Conservation (phyloP, 2,329 filamentous ascomycete species). For the Trichoderma polysporum region DNA sequence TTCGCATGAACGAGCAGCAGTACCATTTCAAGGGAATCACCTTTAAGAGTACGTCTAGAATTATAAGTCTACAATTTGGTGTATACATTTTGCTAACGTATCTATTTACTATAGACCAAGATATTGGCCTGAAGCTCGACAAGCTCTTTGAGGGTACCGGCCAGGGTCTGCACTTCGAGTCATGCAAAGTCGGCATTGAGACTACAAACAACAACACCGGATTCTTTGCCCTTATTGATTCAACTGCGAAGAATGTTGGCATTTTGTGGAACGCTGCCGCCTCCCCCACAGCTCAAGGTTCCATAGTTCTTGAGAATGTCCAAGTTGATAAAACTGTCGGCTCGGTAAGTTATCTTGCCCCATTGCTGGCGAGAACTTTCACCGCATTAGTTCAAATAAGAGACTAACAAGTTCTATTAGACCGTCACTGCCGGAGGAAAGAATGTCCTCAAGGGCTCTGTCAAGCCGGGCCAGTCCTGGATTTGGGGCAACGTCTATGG, state of each 20-base stretch:
- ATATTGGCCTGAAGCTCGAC: conserved; percentile 32
- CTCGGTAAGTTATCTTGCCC: conserved; percentile 22
- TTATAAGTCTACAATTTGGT: background rate
- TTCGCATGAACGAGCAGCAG: conserved; percentile 35
- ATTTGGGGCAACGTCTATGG: conserved; percentile 25
- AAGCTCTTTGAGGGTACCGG: conserved; percentile 31
- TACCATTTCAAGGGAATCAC: conserved; percentile 36
- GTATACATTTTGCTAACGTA: background rate
- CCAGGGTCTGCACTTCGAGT: conserved; percentile 31
- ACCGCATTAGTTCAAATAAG: background rate
- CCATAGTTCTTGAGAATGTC: conserved; percentile 33
- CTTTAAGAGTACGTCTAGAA: conserved; percentile 30
- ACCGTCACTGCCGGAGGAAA: conserved; percentile 37
- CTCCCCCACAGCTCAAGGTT: conserved; percentile 29
- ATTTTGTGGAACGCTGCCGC: conserved; percentile 29
- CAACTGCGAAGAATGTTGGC: conserved; percentile 31
- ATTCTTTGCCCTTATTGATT: conserved; percentile 32
- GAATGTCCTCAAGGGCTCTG: conserved; percentile 23
- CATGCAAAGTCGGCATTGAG: conserved; percentile 34
- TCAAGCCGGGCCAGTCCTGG: conserved; percentile 21
- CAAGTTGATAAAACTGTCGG: conserved; percentile 29
- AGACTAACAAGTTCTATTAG: background rate
- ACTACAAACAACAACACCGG: conserved; percentile 29
- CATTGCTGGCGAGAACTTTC: background rate
- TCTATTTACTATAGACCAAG: conserved; percentile 8